phyloP scores from a whole-genome alignment of 768 basidiomycete species.

The Phanerochaete carnosa region DNA sequence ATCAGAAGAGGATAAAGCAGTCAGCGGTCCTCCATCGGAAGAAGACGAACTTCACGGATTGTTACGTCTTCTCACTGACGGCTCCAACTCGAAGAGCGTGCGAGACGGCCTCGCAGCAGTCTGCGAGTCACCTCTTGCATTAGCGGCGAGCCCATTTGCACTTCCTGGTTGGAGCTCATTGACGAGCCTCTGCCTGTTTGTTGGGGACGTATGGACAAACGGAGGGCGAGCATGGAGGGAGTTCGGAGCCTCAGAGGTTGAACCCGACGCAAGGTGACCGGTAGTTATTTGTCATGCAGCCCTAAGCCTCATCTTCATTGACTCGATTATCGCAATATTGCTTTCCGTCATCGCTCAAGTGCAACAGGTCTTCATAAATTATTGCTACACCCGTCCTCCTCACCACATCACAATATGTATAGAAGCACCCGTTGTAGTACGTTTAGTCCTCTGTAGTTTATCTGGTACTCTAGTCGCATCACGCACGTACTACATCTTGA shows the following conservation, averaged over 20 bases:
- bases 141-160: slow-evolving; percentile 8
- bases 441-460: neutral
- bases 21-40: neutral
- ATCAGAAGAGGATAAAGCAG: neutral
- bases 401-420: neutral
- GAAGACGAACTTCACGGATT: neutral
- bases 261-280: neutral
- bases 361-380: neutral
- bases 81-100: neutral
- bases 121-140: neutral
- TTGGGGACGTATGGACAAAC: slow-evolving; percentile 17
- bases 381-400: neutral
- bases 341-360: too few species aligned
- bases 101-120: slow-evolving; percentile 9
- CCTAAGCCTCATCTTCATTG: too few species aligned
- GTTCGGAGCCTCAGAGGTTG: neutral
- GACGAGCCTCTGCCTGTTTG: slow-evolving; percentile 15
- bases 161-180: slow-evolving; percentile 11
- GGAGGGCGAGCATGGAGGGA: slow-evolving; percentile 23
- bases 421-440: neutral
- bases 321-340: neutral
- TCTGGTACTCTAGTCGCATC: too few species aligned
- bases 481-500: too few species aligned
- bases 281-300: neutral
- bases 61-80: slow-evolving; percentile 7